phyloP scores from a whole-genome alignment of 345 rosid species.

The Erucastrum elatum region DNA sequence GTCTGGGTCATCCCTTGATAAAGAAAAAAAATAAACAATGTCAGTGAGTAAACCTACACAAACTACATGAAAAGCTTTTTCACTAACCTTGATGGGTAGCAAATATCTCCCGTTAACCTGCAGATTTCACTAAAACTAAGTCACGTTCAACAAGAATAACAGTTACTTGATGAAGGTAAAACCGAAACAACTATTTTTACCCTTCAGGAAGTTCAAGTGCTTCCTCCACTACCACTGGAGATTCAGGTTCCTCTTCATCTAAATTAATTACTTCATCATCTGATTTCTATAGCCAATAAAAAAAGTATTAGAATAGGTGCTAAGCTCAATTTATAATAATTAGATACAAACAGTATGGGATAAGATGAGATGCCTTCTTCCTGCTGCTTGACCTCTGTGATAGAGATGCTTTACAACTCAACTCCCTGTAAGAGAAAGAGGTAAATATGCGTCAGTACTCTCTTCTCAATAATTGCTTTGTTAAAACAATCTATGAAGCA shows the following conservation, averaged over 20 bases:
- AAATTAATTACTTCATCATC: conserved; percentile 56
- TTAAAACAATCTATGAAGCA: no score
- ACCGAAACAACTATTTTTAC: conserved; percentile 41
- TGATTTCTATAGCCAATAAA: conserved; percentile 37
- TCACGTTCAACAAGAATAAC: conserved; percentile 22
- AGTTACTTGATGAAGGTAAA: conserved; percentile 4
- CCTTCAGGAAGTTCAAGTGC: conserved; percentile 50
- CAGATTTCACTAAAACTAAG: conserved; percentile 32
- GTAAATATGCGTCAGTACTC: neutral
- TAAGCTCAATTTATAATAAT: neutral
- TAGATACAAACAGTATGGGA: neutral
- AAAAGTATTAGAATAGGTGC: neutral
- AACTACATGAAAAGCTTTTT: neutral
- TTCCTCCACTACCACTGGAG: conserved; percentile 35
- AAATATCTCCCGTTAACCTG: conserved; percentile 60
- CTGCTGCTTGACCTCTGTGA: conserved; percentile 42
- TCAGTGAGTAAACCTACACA: conserved; percentile 10
- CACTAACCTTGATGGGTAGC: conserved; percentile 73
- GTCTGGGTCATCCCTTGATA: conserved; percentile 69
- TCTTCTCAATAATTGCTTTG: neutral
- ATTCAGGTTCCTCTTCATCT: conserved; percentile 69
- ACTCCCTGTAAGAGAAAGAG: conserved; percentile 41
- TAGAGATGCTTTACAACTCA: conserved; percentile 29
- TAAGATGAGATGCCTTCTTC: conserved; percentile 49
- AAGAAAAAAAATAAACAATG: neutral